Evolutionary conservation across 257 asterid genomes (phyloP).

Genomic region (Coffea eugenioides): DNA sequence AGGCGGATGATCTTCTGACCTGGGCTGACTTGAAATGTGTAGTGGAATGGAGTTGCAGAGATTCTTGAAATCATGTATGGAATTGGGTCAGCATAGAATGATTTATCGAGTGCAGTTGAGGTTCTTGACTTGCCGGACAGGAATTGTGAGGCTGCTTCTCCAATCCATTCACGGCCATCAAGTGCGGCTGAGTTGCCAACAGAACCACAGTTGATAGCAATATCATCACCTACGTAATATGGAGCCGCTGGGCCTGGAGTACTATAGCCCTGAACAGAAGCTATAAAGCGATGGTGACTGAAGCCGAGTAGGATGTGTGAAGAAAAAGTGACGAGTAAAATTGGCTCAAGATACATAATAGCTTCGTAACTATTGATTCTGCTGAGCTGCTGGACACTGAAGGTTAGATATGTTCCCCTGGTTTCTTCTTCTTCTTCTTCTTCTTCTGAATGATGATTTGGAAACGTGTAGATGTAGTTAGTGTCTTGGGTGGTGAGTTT

Average conservation of each 20-base stretch:
- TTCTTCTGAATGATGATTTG: too few species aligned
- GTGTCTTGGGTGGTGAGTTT: neutral
- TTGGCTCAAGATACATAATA: neutral
- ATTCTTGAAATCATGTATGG: slow-evolving; percentile 5
- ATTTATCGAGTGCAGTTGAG: neutral
- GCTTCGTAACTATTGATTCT: neutral
- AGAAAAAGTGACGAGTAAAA: neutral
- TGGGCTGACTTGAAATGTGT: slow-evolving; percentile 4
- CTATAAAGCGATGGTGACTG: neutral
- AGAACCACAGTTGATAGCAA: slow-evolving; percentile 13
- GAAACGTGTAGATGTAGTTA: too few species aligned
- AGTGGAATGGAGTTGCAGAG: slow-evolving; percentile 6
- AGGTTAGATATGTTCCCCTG: neutral
- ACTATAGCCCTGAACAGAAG: neutral
- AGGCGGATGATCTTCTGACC: slow-evolving; percentile 18
- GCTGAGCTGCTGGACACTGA: neutral
- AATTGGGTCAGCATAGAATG: neutral
- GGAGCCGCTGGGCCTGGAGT: neutral
- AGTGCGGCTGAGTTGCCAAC: slow-evolving; percentile 15
- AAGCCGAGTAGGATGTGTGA: neutral
- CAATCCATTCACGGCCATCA: slow-evolving; percentile 22
- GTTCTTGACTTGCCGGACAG: slow-evolving; percentile 1
- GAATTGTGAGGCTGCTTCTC: slow-evolving; percentile 11
- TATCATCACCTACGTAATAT: neutral
- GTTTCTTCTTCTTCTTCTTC: too few species aligned